Percentiles rank a stretch among this genome's conserved stretches.
phyloP scores from a whole-genome alignment of 768 basidiomycete species.

The Holtermanniella nyarrowii region DNA sequence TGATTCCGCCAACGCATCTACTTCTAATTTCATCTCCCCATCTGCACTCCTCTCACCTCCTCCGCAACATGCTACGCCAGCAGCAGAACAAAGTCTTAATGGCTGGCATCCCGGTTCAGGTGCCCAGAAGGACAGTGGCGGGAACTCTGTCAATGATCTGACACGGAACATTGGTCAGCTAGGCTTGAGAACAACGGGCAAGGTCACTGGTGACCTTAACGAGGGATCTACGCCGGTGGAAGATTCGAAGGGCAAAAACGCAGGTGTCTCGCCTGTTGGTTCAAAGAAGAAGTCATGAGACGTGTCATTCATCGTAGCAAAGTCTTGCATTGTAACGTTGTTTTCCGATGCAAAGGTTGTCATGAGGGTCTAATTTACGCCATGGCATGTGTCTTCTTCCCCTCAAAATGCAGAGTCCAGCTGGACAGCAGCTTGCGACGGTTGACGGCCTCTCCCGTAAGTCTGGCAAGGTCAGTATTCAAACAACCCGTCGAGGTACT shows the following conservation, averaged over 20 bases:
- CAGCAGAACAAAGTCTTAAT: background rate
- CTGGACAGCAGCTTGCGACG: constrained; percentile 67
- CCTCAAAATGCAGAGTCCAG: constrained; percentile 72
- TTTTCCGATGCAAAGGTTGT: background rate
- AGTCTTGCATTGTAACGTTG: background rate
- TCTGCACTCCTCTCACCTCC: constrained; percentile 28
- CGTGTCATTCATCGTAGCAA: background rate
- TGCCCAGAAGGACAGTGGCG: too few species aligned
- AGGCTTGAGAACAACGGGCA: background rate
- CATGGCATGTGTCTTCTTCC: background rate
- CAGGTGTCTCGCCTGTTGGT: background rate
- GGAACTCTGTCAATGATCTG: background rate
- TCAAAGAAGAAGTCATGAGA: background rate
- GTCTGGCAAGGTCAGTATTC: constrained; percentile 44
- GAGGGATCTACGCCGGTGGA: background rate
- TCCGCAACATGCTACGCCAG: constrained; percentile 1
- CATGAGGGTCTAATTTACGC: background rate
- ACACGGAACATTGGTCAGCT: background rate
- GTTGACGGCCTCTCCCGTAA: constrained; percentile 78
- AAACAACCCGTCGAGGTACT: constrained; percentile 27
- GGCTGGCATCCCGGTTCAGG: background rate
- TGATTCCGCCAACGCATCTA: constrained; percentile 10
- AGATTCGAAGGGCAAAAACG: background rate
- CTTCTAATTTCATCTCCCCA: constrained; percentile 32
- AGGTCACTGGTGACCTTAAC: background rate